phyloP scores from a whole-genome alignment of 345 rosid genomes.

The Excoecaria cochinchinensis region DNA sequence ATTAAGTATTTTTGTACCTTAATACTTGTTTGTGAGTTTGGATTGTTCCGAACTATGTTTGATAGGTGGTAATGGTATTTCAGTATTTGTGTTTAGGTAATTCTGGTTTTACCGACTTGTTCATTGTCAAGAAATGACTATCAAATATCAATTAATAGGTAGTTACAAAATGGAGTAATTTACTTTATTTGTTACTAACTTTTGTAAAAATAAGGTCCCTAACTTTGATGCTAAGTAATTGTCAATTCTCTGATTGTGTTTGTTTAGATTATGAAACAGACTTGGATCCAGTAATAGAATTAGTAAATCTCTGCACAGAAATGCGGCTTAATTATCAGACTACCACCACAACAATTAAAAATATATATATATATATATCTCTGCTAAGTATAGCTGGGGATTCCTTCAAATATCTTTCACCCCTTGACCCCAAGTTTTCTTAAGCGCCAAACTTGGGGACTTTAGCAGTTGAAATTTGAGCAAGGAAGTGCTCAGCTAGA shows the following conservation, averaged over 20 bases:
- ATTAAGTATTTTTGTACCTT: constrained; percentile 2
- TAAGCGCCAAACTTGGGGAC: constrained; percentile 42
- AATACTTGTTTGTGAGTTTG: not conserved
- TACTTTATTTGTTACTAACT: too few species aligned
- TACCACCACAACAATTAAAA: too few species aligned
- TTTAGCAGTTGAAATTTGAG: constrained; percentile 42
- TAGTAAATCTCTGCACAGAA: too few species aligned
- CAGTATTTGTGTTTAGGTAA: constrained; percentile 4
- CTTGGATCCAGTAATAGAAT: too few species aligned
- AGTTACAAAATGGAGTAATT: too few species aligned
- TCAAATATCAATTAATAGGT: not conserved
- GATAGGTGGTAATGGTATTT: not conserved
- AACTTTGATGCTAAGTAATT: too few species aligned
- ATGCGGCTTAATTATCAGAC: too few species aligned
- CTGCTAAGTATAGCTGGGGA: not conserved
- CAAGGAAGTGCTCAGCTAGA: constrained; percentile 60
- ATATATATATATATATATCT: too few species aligned
- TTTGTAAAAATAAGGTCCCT: too few species aligned
- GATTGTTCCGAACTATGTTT: not conserved
- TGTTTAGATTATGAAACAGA: too few species aligned
- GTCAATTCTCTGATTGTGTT: too few species aligned
- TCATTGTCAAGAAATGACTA: not conserved
- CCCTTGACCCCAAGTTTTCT: not conserved
- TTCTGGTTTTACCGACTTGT: constrained; percentile 1
- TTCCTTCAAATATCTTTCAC: not conserved